Evolutionary conservation across 2,329 filamentous ascomycete genomes (phyloP).

Genomic region (Fonsecaea monophora): DNA sequence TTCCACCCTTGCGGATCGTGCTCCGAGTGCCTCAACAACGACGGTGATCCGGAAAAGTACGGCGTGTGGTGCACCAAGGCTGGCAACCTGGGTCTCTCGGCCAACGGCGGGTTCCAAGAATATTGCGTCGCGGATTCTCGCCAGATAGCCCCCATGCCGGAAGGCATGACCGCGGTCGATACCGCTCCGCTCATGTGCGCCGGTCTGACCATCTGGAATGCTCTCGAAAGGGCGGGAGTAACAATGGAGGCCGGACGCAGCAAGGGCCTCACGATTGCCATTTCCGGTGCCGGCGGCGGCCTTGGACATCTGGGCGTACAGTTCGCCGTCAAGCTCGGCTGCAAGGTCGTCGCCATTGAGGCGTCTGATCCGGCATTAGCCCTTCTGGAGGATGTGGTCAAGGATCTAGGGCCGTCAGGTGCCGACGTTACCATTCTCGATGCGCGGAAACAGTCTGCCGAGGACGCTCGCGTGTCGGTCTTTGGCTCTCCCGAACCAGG

Average conservation of each 20-base stretch:
- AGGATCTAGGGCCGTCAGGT: constrained; percentile 23
- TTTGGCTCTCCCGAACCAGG: constrained; percentile 5
- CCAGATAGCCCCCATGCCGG: constrained; percentile 41
- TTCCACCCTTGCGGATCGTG: constrained; percentile 21
- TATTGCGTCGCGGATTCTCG: constrained; percentile 39
- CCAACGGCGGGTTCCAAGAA: constrained; percentile 37
- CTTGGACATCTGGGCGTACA: constrained; percentile 42
- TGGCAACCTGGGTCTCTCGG: constrained; percentile 21
- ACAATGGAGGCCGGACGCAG: constrained; percentile 11
- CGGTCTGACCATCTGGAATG: constrained; percentile 51
- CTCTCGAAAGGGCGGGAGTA: constrained; percentile 44
- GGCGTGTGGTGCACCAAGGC: constrained; percentile 24
- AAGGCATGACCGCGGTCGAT: constrained; percentile 45
- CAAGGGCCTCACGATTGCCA: constrained; percentile 43
- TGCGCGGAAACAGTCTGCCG: constrained; percentile 42
- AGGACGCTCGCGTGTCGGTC: constrained; percentile 20
- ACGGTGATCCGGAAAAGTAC: constrained; percentile 21
- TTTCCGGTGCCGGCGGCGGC: constrained; percentile 45
- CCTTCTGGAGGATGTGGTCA: constrained; percentile 40
- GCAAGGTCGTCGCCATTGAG: constrained; percentile 46
- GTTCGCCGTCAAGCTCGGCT: constrained; percentile 46
- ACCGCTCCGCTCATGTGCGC: constrained; percentile 53
- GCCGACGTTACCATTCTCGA: constrained; percentile 48
- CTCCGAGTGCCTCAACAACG: constrained; percentile 44
- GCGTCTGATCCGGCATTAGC: constrained; percentile 32